These are phyloP conservation scores for Trichosporon inkin DNA, from an alignment of 1,284 basidiomycete species.

Conservation along the genomic window DNA sequence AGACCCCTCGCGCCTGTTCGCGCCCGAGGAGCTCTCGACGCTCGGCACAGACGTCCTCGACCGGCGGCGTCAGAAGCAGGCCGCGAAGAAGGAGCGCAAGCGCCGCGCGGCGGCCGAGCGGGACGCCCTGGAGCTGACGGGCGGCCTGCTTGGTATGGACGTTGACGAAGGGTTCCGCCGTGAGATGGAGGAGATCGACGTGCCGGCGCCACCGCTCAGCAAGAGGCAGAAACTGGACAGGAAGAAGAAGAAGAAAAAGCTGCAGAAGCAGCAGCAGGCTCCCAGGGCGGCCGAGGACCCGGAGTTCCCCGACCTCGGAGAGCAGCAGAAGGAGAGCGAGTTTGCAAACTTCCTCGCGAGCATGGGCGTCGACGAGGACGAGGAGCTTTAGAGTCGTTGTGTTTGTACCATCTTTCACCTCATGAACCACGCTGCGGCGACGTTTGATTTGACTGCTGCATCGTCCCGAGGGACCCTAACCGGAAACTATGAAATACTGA, in stretches of 20 bases:
- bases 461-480: neutral
- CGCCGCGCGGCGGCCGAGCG: slow-evolving; percentile 35
- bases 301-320: slow-evolving; percentile 13
- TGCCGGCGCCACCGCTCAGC: slow-evolving; percentile 20
- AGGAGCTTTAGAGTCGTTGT: slow-evolving; percentile 11
- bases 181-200: slow-evolving; percentile 17
- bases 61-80: slow-evolving; percentile 37
- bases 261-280: neutral
- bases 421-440: neutral
- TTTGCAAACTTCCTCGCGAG: slow-evolving; percentile 48
- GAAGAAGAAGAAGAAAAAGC: slow-evolving; percentile 11
- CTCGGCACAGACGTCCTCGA: slow-evolving; percentile 36
- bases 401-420: slow-evolving; percentile 6
- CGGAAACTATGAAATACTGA: neutral
- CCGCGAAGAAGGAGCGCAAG: slow-evolving; percentile 49
- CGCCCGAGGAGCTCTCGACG: slow-evolving; percentile 43
- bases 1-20: slow-evolving; percentile 34
- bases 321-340: slow-evolving; percentile 43
- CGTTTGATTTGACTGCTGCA: neutral
- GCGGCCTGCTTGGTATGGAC: slow-evolving; percentile 44
- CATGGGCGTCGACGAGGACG: slow-evolving; percentile 39
- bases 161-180: slow-evolving; percentile 28
- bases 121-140: slow-evolving; percentile 44
- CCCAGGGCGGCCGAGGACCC: neutral
- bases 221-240: slow-evolving; percentile 35